Conservation (phyloP, 1,139 yeast genomes). For the Kodamaea sp. region DNA sequence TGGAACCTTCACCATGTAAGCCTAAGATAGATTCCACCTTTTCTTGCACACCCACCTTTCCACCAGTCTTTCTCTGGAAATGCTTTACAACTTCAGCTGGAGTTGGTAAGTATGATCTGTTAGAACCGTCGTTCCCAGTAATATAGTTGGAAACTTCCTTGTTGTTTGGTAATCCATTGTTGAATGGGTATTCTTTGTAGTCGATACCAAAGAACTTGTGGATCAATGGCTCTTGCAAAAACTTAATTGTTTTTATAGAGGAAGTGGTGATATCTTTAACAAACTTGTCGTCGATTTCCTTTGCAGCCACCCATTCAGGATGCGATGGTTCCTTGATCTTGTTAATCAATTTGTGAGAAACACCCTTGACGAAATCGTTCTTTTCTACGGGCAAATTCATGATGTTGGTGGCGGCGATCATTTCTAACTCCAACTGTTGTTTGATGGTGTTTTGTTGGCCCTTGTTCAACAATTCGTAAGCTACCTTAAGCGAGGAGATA, state of each 20-base stretch:
- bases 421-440: conserved; percentile 71
- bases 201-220: conserved; percentile 51
- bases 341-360: conserved; percentile 65
- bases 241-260: conserved; percentile 31
- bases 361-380: conserved; percentile 74
- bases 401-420: conserved; percentile 75
- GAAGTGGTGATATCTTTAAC: conserved; percentile 22
- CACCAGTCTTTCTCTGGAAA: conserved; percentile 51
- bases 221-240: conserved; percentile 39
- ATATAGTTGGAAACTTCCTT: conserved; percentile 57
- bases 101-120: conserved; percentile 67
- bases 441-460: conserved; percentile 62
- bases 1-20: conserved; percentile 61
- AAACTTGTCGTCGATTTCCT: conserved; percentile 22
- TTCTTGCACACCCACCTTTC: conserved; percentile 62
- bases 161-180: conserved; percentile 80
- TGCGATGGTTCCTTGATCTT: conserved; percentile 55
- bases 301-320: conserved; percentile 51
- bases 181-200: conserved; percentile 67
- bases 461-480: conserved; percentile 66
- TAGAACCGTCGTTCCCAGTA: conserved; percentile 64
- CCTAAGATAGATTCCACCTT: conserved; percentile 58
- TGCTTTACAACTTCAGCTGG: conserved; percentile 62
- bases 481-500: conserved; percentile 75
- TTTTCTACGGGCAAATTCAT: conserved; percentile 56